phyloP scores from a whole-genome alignment of 2,329 filamentous ascomycete genomes.

The Diaporthe citri region DNA sequence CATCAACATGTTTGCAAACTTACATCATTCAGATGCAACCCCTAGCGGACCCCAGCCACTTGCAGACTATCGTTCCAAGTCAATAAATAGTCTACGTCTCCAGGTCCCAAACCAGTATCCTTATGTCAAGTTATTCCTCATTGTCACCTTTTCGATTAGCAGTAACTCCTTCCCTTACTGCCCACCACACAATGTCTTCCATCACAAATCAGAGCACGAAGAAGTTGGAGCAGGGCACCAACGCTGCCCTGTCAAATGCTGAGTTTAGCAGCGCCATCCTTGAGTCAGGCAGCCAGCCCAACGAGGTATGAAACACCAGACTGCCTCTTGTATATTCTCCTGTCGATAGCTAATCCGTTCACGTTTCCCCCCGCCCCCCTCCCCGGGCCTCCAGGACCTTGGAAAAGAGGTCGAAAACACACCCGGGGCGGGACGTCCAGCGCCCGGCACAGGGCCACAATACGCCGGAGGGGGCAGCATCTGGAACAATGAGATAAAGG shows the following conservation, averaged over 20 bases:
- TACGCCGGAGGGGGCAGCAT: neutral
- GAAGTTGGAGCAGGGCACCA: neutral
- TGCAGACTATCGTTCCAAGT: neutral
- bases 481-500: neutral
- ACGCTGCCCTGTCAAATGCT: neutral
- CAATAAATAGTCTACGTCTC: neutral
- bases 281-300: neutral
- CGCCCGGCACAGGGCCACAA: neutral
- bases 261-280: neutral
- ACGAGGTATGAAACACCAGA: neutral
- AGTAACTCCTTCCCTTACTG: neutral
- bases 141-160: neutral
- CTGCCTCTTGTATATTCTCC: neutral
- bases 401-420: neutral
- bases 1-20: neutral
- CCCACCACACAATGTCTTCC: neutral
- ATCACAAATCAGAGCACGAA: slow-evolving; percentile 1
- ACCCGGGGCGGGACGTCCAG: neutral
- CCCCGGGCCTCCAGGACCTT: neutral
- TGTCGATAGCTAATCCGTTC: neutral
- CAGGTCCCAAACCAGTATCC: neutral
- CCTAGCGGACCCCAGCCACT: neutral
- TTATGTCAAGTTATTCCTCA: neutral
- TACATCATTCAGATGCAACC: neutral
- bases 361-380: neutral